phyloP scores from a whole-genome alignment of 495 filamentous ascomycete species.

The Oidiodendron maius region DNA sequence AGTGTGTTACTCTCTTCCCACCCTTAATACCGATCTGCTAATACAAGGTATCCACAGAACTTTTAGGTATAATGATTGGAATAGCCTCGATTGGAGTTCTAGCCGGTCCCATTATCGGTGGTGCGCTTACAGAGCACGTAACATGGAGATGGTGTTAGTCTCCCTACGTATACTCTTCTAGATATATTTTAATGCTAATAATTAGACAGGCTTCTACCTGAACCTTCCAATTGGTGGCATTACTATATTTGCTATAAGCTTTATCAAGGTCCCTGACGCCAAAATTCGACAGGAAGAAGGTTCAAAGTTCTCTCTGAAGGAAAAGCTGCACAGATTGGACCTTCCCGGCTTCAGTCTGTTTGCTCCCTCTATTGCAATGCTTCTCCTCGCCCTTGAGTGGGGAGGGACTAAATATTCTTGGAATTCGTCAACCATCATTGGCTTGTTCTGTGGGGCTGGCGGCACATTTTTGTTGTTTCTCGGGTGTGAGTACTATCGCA shows the following conservation, averaged over 20 bases:
- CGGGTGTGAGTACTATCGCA: conserved; percentile 34
- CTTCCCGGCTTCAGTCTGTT: conserved; percentile 37
- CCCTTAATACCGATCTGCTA: background rate
- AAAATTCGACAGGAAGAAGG: background rate
- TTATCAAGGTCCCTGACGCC: conserved; percentile 42
- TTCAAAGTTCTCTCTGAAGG: conserved; percentile 13
- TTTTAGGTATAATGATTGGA: conserved; percentile 50
- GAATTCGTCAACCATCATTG: conserved; percentile 29
- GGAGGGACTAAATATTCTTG: conserved; percentile 37
- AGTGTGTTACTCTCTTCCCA: conserved; percentile 28
- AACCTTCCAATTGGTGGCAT: conserved; percentile 56
- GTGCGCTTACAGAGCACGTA: conserved; percentile 55
- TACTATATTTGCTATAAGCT: conserved; percentile 35
- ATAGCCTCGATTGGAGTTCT: conserved; percentile 40
- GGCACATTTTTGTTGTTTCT: conserved; percentile 34
- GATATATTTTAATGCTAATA: background rate
- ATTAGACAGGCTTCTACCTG: conserved; percentile 48
- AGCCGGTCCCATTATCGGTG: conserved; percentile 50
- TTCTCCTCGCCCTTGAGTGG: conserved; percentile 42
- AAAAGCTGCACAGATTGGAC: conserved; percentile 39
- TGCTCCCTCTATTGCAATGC: conserved; percentile 27
- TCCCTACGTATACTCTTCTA: background rate
- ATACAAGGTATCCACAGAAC: conserved; percentile 45
- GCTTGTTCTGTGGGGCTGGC: conserved; percentile 41
- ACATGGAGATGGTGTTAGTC: conserved; percentile 38